A percentile compares a stretch with the other conserved stretches of the same genome.
Conservation (phyloP, 805 yeast genomes). For the Cyberlindnera subsufficiens region DNA sequence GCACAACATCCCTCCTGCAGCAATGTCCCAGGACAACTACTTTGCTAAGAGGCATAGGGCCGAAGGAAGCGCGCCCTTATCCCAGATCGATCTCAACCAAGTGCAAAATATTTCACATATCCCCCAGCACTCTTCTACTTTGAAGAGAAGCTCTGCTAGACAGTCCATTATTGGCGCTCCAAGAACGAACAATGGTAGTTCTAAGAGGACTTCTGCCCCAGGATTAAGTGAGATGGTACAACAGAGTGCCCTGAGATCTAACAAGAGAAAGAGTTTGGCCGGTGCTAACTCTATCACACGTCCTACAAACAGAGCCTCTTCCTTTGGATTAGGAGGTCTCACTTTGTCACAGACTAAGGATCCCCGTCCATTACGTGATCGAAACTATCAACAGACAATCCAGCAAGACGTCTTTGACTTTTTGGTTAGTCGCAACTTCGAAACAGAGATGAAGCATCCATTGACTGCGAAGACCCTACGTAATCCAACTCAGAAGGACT, state of each 20-base stretch:
- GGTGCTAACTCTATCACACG: slow-evolving; percentile 10
- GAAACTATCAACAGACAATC: slow-evolving; percentile 55
- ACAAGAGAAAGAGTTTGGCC: slow-evolving; percentile 20
- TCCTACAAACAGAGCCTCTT: slow-evolving; percentile 19
- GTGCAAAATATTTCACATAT: slow-evolving; percentile 21
- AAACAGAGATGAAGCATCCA: slow-evolving; percentile 66
- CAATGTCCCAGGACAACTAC: slow-evolving; percentile 22
- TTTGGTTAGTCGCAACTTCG: slow-evolving; percentile 59
- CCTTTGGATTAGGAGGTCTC: slow-evolving; percentile 19
- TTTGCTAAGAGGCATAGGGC: slow-evolving; percentile 13
- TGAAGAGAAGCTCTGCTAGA: slow-evolving; percentile 22
- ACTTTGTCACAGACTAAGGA: slow-evolving; percentile 36
- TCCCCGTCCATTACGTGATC: slow-evolving; percentile 75
- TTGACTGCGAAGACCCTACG: slow-evolving; percentile 57
- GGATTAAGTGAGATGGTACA: slow-evolving; percentile 24
- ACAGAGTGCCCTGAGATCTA: slow-evolving; percentile 20
- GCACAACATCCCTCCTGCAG: neutral
- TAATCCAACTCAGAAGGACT: slow-evolving; percentile 85
- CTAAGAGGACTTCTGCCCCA: slow-evolving; percentile 18
- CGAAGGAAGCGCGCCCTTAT: slow-evolving; percentile 16
- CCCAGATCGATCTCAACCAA: slow-evolving; percentile 22
- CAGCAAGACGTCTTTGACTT: slow-evolving; percentile 66
- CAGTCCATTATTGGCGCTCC: slow-evolving; percentile 28
- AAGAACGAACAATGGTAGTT: slow-evolving; percentile 14
- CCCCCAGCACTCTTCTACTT: slow-evolving; percentile 20